Base-by-base conservation (phyloP, 805 yeast species). In the Saturnispora dispora region DNA sequence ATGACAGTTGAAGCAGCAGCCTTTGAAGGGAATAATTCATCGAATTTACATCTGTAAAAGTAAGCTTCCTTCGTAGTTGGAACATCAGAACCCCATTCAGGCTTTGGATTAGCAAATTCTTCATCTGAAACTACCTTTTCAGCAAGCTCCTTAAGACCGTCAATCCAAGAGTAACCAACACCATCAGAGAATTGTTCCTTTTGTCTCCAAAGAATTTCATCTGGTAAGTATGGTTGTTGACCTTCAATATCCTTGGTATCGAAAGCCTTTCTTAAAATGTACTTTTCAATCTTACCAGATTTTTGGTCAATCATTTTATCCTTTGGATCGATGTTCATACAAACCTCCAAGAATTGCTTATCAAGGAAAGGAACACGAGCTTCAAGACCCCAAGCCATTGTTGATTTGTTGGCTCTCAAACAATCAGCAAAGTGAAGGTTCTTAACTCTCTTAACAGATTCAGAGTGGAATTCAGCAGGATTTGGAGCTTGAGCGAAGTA, bases 331-430 rank as follows among this genome's bases (percentile, higher is more conserved):
- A 93, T 86, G 85, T 85, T 85, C 96, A 93, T 85, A 70, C 95
- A 82, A 44, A 87, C 80, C 63, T 91, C 88, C 70, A 93, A 75
- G 79, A 93, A 93, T 68, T 83, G 78, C 74, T 83, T 87, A 74
- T 93, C 99, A 73, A 93, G 79, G 86, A 93, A 93, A 60, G 99
- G 99, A 60, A 93, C 99, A 74, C 99, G 86, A 55, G 99, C 99
- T 75, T 93, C 99, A 58, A 93, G 79, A 71, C 99, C 99, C 99
- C 99, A 93, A 43, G 99, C 98, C 96, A 93, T 88, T 53, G 99
- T 93, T 33, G 97, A 90, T 75, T 93, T 93, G 86, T 93, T 93
- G 58, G 99, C 99, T 72, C 99, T 85, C 68, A 93, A 75, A 76
- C 98, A 91, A 75, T 93, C 99, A 55, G 98, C 88, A 61, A 82